Evolutionary conservation across 352 stramenopile species (phyloP).

Genomic region (Phytophthora constricta): DNA sequence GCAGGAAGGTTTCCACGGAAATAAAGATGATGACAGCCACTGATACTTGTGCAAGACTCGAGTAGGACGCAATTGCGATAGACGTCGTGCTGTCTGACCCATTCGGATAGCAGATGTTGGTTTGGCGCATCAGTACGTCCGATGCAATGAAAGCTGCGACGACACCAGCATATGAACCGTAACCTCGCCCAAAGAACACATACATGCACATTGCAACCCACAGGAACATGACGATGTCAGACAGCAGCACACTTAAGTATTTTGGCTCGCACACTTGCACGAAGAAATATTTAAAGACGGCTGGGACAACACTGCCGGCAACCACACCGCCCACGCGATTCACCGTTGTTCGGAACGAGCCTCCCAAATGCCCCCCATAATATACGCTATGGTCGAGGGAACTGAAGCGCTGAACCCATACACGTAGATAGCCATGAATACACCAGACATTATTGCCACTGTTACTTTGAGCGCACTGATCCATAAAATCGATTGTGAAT

Average conservation of each 20-base stretch:
- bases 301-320: constrained; percentile 73
- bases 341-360: constrained; percentile 75
- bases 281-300: constrained; percentile 85
- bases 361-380: constrained; percentile 78
- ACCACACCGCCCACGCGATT: constrained; percentile 79
- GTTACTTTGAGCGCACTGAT: constrained; percentile 58
- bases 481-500: constrained; percentile 42
- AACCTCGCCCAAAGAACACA: constrained; percentile 65
- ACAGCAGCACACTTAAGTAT: constrained; percentile 49
- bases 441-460: constrained; percentile 65
- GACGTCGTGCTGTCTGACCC: constrained; percentile 42
- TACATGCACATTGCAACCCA: constrained; percentile 84
- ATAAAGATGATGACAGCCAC: constrained; percentile 81
- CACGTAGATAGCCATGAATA: constrained; percentile 66
- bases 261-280: constrained; percentile 57
- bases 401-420: constrained; percentile 73
- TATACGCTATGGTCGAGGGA: constrained; percentile 62
- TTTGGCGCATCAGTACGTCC: constrained; percentile 66
- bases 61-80: constrained; percentile 74
- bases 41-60: constrained; percentile 74
- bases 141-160: constrained; percentile 76
- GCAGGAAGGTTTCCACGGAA: constrained; percentile 64
- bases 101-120: constrained; percentile 54
- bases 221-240: constrained; percentile 61
- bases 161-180: constrained; percentile 67